Evolutionary conservation across 2,329 filamentous ascomycete genomes (phyloP).

Genomic region (Furcasterigmium furcatum): DNA sequence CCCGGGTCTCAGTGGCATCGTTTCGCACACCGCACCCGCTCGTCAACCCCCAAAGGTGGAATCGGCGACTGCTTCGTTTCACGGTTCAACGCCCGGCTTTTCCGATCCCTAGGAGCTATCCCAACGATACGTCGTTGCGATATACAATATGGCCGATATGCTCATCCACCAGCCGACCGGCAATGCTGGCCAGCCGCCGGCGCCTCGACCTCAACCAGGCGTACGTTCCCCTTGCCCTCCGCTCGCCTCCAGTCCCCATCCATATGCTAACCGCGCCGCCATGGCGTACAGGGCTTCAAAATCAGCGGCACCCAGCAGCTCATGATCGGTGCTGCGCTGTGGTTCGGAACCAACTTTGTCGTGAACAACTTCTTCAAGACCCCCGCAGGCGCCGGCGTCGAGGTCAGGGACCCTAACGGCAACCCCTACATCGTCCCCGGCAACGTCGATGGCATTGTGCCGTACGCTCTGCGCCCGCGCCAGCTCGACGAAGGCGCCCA

Average conservation of each 20-base stretch:
- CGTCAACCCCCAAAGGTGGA: not conserved
- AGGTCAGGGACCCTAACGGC: constrained; percentile 48
- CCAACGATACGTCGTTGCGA: too few relatives aligned
- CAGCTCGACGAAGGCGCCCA: constrained; percentile 57
- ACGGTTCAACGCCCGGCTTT: too few relatives aligned
- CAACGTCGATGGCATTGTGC: constrained; percentile 56
- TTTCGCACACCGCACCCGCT: not conserved
- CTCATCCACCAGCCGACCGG: too few relatives aligned
- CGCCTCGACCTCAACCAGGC: constrained; percentile 10
- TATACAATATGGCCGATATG: too few relatives aligned
- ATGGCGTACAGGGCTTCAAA: constrained; percentile 12
- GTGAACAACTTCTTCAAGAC: constrained; percentile 51
- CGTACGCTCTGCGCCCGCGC: constrained; percentile 63
- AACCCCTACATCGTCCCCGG: constrained; percentile 49
- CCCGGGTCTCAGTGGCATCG: too few relatives aligned
- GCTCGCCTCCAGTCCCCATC: too few relatives aligned
- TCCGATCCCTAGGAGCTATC: too few relatives aligned
- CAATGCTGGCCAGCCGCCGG: constrained; percentile 5
- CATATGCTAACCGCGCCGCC: not conserved
- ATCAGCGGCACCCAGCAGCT: constrained; percentile 40
- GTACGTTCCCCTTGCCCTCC: too few relatives aligned
- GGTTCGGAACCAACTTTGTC: constrained; percentile 56
- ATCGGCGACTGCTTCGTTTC: too few relatives aligned
- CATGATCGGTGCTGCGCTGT: constrained; percentile 50
- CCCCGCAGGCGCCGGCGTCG: constrained; percentile 38